A percentile compares a stretch with the other conserved stretches of the same genome.
phyloP scores from a whole-genome alignment of 352 stramenopile species.

The Phytophthora sansomeana region DNA sequence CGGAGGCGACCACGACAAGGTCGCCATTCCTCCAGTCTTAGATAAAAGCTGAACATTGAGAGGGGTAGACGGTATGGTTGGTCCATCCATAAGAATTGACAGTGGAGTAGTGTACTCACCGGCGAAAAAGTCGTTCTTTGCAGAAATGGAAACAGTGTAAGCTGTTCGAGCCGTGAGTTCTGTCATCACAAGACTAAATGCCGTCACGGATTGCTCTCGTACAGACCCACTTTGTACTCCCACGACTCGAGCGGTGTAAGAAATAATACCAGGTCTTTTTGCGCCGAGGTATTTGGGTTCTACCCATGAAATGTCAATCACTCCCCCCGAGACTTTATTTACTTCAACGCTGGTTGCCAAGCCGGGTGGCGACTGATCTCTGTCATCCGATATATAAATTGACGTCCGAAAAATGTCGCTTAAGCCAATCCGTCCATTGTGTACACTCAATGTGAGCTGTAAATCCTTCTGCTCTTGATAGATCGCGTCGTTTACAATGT shows the following conservation, averaged over 20 bases:
- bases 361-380: constrained; percentile 52
- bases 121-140: constrained; percentile 31
- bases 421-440: constrained; percentile 37
- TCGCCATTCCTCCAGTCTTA: constrained; percentile 51
- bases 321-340: constrained; percentile 37
- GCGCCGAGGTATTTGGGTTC: constrained; percentile 42
- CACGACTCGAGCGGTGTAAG: constrained; percentile 36
- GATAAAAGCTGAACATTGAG: constrained; percentile 30
- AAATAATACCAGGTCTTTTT: constrained; percentile 36
- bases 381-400: constrained; percentile 64
- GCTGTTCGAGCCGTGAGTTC: constrained; percentile 35
- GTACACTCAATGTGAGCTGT: constrained; percentile 33
- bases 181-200: constrained; percentile 25
- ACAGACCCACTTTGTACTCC: constrained; percentile 18
- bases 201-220: constrained; percentile 25
- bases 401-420: constrained; percentile 6
- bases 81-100: constrained; percentile 27
- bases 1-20: constrained; percentile 51
- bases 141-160: constrained; percentile 45
- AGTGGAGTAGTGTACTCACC: constrained; percentile 26
- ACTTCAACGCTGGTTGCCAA: constrained; percentile 24
- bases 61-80: constrained; percentile 42
- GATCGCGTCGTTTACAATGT: constrained; percentile 52
- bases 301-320: constrained; percentile 41
- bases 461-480: constrained; percentile 59